These are phyloP conservation scores for Umbelopsis sp. DNA, from an alignment of 371 early-diverging fungal species.

Conservation along the genomic window DNA sequence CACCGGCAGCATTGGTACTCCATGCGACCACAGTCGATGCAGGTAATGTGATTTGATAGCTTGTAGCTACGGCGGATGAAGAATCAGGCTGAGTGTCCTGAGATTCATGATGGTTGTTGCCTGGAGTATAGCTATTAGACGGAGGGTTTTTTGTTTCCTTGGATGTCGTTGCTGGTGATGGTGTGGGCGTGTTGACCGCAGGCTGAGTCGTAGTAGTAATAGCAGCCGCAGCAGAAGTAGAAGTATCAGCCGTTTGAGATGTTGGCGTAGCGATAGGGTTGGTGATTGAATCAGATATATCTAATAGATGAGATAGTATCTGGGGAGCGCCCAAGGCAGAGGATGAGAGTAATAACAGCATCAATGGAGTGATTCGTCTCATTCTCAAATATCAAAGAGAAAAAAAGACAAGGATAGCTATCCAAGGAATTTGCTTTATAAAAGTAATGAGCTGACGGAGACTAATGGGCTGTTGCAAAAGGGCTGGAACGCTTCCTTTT, in stretches of 20 bases:
- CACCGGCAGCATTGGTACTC: constrained; percentile 1
- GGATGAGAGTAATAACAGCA: not conserved
- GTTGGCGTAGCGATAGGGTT: not conserved
- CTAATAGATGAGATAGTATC: constrained; percentile 7
- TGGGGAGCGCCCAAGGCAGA: not conserved
- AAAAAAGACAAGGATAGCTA: not conserved
- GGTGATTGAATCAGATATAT: not conserved
- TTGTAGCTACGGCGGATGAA: not conserved
- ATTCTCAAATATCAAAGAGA: not conserved
- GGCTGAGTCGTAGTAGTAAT: not conserved
- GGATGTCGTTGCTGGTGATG: not conserved
- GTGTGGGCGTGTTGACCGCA: not conserved
- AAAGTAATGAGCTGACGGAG: constrained; percentile 6
- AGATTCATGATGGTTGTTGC: not conserved
- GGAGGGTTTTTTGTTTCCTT: not conserved
- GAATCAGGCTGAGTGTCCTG: not conserved
- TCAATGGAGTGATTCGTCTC: not conserved
- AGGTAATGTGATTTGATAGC: constrained; percentile 10
- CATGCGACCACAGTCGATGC: constrained; percentile 5
- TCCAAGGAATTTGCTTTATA: constrained; percentile 11
- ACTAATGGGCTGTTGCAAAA: not conserved
- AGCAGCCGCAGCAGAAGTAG: no score
- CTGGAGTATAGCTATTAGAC: not conserved
- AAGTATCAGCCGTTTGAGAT: not conserved
- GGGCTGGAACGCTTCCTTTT: constrained; percentile 9